Conservation (phyloP, 106 monocot genomes). For the Allium cepa region DNA sequence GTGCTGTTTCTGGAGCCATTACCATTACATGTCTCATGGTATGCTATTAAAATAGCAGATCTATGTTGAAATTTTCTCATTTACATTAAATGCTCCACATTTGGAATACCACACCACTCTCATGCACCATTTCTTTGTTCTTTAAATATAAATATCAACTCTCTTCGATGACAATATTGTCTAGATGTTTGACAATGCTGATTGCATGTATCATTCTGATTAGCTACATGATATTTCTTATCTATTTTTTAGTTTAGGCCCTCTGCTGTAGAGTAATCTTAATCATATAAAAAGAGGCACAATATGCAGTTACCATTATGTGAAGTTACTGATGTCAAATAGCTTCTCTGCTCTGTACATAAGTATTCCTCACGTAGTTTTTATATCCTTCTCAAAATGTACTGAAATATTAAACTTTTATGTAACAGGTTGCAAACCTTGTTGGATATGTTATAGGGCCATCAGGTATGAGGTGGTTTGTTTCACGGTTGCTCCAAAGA, state of each 20-base stretch:
- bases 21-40: slow-evolving; percentile 97
- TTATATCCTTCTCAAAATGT: neutral
- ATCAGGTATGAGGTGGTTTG: slow-evolving; percentile 52
- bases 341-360: neutral
- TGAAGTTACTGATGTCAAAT: neutral
- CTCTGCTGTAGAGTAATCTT: neutral
- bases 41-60: neutral
- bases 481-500: slow-evolving; percentile 49
- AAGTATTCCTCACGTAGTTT: neutral
- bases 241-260: too few relatives aligned
- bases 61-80: too few relatives aligned
- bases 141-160: too few relatives aligned
- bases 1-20: slow-evolving; percentile 70
- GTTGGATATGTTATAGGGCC: slow-evolving; percentile 90
- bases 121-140: too few relatives aligned
- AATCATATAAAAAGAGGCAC: neutral
- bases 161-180: neutral
- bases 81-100: too few relatives aligned
- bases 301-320: neutral
- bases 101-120: too few relatives aligned
- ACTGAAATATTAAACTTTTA: neutral
- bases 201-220: too few relatives aligned
- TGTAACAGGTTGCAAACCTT: slow-evolving; percentile 69
- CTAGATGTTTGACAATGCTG: neutral
- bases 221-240: too few relatives aligned